phyloP scores from a whole-genome alignment of 2,329 filamentous ascomycete genomes.

The Cytospora schulzeri region DNA sequence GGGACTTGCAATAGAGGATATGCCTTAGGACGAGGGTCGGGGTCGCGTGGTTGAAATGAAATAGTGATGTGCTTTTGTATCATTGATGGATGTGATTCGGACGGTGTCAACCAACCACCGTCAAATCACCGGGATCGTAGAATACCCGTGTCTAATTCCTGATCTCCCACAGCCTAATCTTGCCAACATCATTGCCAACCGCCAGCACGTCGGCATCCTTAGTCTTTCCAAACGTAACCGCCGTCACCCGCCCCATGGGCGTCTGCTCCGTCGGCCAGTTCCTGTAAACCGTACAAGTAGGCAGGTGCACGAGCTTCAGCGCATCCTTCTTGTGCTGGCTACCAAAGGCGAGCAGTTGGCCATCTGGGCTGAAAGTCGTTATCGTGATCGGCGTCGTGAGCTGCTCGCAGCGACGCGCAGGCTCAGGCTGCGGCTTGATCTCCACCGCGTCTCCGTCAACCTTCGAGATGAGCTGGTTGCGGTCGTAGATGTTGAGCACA shows the following conservation, averaged over 20 bases:
- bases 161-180: conserved; percentile 90
- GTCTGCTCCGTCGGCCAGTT: conserved; percentile 97
- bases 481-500: conserved; percentile 92
- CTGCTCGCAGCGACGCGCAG: conserved; percentile 76
- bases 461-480: conserved; percentile 60
- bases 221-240: conserved; percentile 67
- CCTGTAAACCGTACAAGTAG: conserved; percentile 88
- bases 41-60: background rate
- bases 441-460: conserved; percentile 42
- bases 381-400: conserved; percentile 83
- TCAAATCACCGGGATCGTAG: background rate
- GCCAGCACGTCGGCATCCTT: conserved; percentile 63
- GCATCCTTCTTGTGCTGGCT: conserved; percentile 89
- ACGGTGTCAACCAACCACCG: background rate
- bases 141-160: conserved; percentile 54
- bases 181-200: conserved; percentile 86
- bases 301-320: conserved; percentile 83
- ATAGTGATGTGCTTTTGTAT: background rate
- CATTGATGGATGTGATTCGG: background rate
- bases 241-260: conserved; percentile 79
- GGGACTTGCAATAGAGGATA: background rate
- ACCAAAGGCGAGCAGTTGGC: conserved; percentile 84
- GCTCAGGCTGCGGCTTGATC: conserved; percentile 70
- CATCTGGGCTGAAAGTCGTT: conserved; percentile 82
- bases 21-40: background rate